Percentiles rank a stretch among this genome's conserved stretches.
Conservation (phyloP, 306 rosid species). For the Trichosanthes cucumerina region DNA sequence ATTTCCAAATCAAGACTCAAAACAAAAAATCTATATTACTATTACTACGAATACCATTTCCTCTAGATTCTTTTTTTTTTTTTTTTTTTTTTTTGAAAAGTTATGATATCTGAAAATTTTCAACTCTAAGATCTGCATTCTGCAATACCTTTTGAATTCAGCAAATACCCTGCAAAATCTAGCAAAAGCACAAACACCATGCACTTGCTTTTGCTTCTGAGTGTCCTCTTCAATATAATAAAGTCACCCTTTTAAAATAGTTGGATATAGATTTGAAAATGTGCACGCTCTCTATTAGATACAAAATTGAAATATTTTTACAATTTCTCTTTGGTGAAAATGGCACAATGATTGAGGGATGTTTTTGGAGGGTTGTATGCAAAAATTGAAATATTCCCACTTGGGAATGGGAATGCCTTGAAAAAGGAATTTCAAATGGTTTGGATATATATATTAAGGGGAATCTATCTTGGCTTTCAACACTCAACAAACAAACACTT, state of each 20-base stretch:
- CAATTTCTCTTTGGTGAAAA: not conserved
- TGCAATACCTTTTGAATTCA: not conserved
- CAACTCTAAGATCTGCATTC: not conserved
- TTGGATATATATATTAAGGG: not conserved
- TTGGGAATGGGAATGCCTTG: not conserved
- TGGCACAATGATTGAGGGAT: not conserved
- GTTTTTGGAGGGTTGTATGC: slow-evolving; percentile 4
- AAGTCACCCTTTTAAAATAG: no score
- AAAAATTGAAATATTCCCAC: not conserved
- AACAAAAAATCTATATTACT: no score
- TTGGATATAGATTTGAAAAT: no score
- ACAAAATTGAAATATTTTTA: no score
- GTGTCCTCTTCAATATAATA: not conserved
- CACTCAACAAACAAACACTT: not conserved
- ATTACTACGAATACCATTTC: not conserved
- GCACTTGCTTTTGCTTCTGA: not conserved
- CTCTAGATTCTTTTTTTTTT: not conserved
- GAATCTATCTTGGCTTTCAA: not conserved
- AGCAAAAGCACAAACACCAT: not conserved
- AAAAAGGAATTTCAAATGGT: not conserved
- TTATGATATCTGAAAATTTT: not conserved
- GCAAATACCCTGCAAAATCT: not conserved
- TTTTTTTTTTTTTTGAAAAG: not conserved
- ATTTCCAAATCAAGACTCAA: no score
- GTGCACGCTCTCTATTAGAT: not conserved